Evolutionary conservation across 257 asterid species (phyloP).

Genomic region (Solanum chilense): DNA sequence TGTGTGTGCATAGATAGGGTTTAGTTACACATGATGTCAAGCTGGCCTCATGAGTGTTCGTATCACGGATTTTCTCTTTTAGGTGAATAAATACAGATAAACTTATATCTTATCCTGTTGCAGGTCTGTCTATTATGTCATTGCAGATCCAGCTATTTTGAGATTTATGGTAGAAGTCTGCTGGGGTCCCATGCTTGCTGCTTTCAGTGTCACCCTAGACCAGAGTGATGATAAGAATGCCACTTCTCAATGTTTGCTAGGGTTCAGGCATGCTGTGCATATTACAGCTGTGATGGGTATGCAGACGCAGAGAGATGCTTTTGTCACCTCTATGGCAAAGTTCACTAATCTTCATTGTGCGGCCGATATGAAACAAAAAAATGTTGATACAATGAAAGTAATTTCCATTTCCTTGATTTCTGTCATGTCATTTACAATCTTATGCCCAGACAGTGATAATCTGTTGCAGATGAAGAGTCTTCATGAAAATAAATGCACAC

Average conservation of each 20-base stretch:
- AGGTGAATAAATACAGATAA: not conserved
- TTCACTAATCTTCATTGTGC: slow-evolving; percentile 97
- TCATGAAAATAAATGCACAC: not conserved
- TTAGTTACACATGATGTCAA: not conserved
- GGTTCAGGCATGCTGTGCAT: slow-evolving; percentile 91
- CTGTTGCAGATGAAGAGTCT: not conserved
- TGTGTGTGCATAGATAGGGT: not conserved
- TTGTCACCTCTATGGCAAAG: slow-evolving; percentile 96
- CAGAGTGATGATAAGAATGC: slow-evolving; percentile 96
- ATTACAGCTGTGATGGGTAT: slow-evolving; percentile 89
- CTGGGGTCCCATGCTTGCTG: slow-evolving; percentile 99
- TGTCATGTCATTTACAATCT: not conserved
- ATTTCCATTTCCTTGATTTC: slow-evolving; percentile 1
- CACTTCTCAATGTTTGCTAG: slow-evolving; percentile 86
- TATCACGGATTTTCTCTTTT: not conserved
- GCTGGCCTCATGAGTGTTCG: not conserved
- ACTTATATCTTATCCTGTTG: slow-evolving; percentile 9
- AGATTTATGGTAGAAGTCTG: slow-evolving; percentile 97
- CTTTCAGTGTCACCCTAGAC: slow-evolving; percentile 92
- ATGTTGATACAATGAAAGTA: slow-evolving; percentile 97
- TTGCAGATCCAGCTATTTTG: slow-evolving; percentile 82
- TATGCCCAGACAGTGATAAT: not conserved
- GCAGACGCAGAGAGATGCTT: slow-evolving; percentile 99
- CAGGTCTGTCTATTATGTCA: slow-evolving; percentile 73
- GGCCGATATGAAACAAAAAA: slow-evolving; percentile 98